These are phyloP conservation scores for Podospora pseudocomata DNA, from an alignment of 495 filamentous ascomycete genomes.

Conservation along the genomic window DNA sequence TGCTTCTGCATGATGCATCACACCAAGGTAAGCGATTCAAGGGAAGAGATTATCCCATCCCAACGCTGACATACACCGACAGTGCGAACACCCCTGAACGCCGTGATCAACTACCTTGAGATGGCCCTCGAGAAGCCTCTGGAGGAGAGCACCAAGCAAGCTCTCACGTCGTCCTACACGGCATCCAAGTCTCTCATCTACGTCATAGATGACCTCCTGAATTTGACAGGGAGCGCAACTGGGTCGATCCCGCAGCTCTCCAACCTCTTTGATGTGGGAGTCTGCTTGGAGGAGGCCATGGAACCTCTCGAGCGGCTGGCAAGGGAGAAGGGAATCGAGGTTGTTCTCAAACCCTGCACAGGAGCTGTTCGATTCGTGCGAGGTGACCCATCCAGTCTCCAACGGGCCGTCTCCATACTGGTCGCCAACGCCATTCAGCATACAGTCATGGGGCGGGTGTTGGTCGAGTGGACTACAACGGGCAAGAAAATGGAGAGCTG, in stretches of 20 bases:
- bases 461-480: constrained; percentile 56
- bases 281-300: constrained; percentile 64
- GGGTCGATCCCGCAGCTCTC: constrained; percentile 67
- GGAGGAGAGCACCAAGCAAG: constrained; percentile 70
- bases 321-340: constrained; percentile 62
- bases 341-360: constrained; percentile 54
- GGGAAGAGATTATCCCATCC: background rate
- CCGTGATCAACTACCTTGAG: constrained; percentile 85
- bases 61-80: constrained; percentile 33
- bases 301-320: constrained; percentile 63
- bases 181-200: constrained; percentile 90
- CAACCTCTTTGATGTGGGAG: constrained; percentile 63
- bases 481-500: constrained; percentile 34
- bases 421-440: constrained; percentile 75
- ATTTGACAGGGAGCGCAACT: constrained; percentile 75
- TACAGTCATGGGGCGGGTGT: constrained; percentile 59
- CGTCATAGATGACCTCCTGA: constrained; percentile 83
- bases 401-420: constrained; percentile 70
- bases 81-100: constrained; percentile 80
- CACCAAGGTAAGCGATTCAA: constrained; percentile 41
- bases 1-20: constrained; percentile 77
- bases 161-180: constrained; percentile 72
- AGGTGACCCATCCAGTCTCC: constrained; percentile 66
- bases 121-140: constrained; percentile 75
- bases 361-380: constrained; percentile 59